These are phyloP conservation scores for Thalassiosira livingstoniorum DNA, from an alignment of 352 stramenopile species.

Conservation along the genomic window DNA sequence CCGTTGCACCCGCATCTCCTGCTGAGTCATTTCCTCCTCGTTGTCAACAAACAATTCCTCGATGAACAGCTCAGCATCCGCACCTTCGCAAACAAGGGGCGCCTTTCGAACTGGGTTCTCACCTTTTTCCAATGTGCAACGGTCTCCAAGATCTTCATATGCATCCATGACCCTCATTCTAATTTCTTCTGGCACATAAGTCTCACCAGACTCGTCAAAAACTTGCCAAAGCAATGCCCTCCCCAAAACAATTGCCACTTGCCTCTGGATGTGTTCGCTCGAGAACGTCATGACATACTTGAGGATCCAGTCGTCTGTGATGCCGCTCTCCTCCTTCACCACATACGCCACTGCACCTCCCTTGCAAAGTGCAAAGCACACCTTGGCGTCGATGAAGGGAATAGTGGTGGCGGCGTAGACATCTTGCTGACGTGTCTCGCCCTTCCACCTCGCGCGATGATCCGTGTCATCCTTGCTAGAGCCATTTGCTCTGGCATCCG, in stretches of 20 bases:
- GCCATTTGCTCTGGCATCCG: slow-evolving; percentile 1
- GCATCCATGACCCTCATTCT: too few relatives aligned
- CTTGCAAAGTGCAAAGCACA: slow-evolving; percentile 33
- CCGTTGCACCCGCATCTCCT: background rate
- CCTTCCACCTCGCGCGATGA: slow-evolving; percentile 36
- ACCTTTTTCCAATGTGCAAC: too few relatives aligned
- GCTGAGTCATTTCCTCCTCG: too few relatives aligned
- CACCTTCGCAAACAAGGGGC: background rate
- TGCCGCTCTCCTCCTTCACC: slow-evolving; percentile 14
- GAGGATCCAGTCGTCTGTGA: slow-evolving; percentile 42
- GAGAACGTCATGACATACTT: slow-evolving; percentile 44
- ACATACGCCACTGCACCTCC: slow-evolving; percentile 34
- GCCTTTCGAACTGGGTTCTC: slow-evolving; percentile 19
- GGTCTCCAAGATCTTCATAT: too few relatives aligned
- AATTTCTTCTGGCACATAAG: too few relatives aligned
- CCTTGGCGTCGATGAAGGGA: slow-evolving; percentile 47
- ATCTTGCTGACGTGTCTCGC: slow-evolving; percentile 26
- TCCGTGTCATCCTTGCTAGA: slow-evolving; percentile 44
- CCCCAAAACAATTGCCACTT: slow-evolving; percentile 41
- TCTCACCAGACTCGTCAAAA: slow-evolving; percentile 16
- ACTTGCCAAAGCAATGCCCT: slow-evolving; percentile 41
- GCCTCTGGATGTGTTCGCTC: background rate
- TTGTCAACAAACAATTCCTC: slow-evolving; percentile 29
- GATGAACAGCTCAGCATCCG: slow-evolving; percentile 29
- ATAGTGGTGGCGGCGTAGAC: slow-evolving; percentile 39